Evolutionary conservation across 768 basidiomycete genomes (phyloP).

Genomic region (Tricholoma saponaceum): DNA sequence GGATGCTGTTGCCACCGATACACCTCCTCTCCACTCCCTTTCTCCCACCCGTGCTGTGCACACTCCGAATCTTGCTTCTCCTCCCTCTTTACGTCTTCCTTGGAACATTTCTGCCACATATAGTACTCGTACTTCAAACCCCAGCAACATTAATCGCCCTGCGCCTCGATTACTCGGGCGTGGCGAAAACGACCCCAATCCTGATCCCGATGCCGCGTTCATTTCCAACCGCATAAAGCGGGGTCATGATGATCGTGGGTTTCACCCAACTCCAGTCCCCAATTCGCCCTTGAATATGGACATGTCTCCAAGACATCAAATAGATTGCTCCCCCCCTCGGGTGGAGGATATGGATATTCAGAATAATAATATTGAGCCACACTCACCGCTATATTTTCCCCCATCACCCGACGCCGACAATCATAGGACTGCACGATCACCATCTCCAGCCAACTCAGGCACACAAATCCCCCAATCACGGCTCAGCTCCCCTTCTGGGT

Average conservation of each 20-base stretch:
- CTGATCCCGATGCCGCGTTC: background rate
- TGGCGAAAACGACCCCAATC: background rate
- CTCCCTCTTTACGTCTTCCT: too few relatives aligned
- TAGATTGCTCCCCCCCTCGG: background rate
- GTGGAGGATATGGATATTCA: background rate
- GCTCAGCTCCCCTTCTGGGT: background rate
- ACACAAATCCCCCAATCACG: background rate
- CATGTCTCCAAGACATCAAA: background rate
- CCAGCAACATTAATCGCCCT: background rate
- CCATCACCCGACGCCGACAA: background rate
- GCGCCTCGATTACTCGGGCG: background rate
- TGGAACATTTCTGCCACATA: too few relatives aligned
- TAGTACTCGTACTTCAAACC: too few relatives aligned
- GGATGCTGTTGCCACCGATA: too few relatives aligned
- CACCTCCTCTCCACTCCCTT: too few relatives aligned
- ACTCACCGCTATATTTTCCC: background rate
- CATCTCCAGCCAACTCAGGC: too few relatives aligned
- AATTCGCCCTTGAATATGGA: too few relatives aligned
- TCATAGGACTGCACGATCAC: too few relatives aligned
- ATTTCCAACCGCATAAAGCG: background rate
- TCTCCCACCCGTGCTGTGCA: too few relatives aligned
- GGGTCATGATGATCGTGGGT: background rate
- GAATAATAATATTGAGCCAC: background rate
- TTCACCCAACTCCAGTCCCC: background rate
- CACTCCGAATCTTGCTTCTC: too few relatives aligned